Base-by-base conservation (phyloP, 192 early-diverging fungal species). In the Spinellus fusiger region DNA sequence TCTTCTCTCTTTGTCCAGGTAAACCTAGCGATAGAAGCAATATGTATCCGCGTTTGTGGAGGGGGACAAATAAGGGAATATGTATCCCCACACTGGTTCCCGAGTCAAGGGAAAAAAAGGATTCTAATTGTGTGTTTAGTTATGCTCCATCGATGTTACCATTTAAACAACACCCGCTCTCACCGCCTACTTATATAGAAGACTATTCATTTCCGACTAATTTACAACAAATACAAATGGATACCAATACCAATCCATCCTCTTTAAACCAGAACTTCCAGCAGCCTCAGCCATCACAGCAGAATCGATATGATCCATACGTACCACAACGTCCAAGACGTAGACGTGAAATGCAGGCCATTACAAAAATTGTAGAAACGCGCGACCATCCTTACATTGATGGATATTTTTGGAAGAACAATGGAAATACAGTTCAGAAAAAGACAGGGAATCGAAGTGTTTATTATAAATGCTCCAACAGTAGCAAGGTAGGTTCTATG, bases 391-490 rank as follows among this genome's bases (percentile, higher is more conserved):
- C 47, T 44, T 69, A 69, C 47, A 29, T 47, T 23, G 56, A 70
- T 64, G 56, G 54, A 4, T 78, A 71, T 65, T 66, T 80, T n/a
- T 83, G 78, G 76, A 77, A 75, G 62, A 80, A 80, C 62, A 78
- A 80, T 54, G 81, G 81, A 35, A 83, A 83, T 44, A 83, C 81
- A 13, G 71, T 72, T 7, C 79, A 80, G 27, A 78, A 75, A 62
- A 78, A 79, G 59, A 80, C 79, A 6, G 79, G 79, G 35, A 77
- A 78, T 28, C 80, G 80, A 62, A 83, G 81, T 56, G 76, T 83
- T 35, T 83, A 83, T 52, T 83, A 78, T 54, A 83, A 83, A 54
- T 83, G 81, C 28, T 80, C 79, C 9, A 80, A 83, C 51, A 83
- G 81, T 32, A 74, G 69, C n/a, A 73, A 69, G 58, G 81, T 77